A percentile compares a stretch with the other conserved stretches of the same genome.
Evolutionary conservation across 257 asterid genomes (phyloP).

Genomic region (Striga asiatica): DNA sequence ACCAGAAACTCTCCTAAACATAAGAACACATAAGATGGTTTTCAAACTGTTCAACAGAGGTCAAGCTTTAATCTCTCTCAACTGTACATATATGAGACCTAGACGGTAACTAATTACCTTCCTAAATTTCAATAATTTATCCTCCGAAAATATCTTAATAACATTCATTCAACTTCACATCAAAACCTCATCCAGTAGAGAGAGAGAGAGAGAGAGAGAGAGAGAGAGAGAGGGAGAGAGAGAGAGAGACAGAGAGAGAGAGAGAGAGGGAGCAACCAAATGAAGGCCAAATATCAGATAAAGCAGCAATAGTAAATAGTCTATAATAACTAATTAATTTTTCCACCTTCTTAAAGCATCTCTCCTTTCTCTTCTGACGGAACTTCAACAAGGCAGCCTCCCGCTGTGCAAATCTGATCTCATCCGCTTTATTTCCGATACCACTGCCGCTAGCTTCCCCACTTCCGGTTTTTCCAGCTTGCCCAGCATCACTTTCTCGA

Average conservation of each 20-base stretch:
- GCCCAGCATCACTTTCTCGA: constrained; percentile 43
- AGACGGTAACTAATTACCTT: neutral
- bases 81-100: neutral
- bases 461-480: constrained; percentile 47
- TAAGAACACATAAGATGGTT: neutral
- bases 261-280: no score
- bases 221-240: no score
- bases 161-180: neutral
- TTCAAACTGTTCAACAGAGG: neutral
- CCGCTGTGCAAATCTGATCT: constrained; percentile 41
- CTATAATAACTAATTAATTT: neutral
- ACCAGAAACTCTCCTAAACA: neutral
- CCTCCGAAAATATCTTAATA: neutral
- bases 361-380: constrained; percentile 60
- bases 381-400: constrained; percentile 67
- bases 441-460: constrained; percentile 43
- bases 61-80: neutral
- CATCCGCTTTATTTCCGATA: constrained; percentile 40
- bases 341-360: constrained; percentile 73
- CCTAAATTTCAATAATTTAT: neutral
- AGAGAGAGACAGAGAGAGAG: no score
- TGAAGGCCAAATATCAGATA: neutral
- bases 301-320: neutral
- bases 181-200: neutral
- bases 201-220: no score